phyloP scores from a whole-genome alignment of 768 basidiomycete genomes.

The Boletus sensibilis region DNA sequence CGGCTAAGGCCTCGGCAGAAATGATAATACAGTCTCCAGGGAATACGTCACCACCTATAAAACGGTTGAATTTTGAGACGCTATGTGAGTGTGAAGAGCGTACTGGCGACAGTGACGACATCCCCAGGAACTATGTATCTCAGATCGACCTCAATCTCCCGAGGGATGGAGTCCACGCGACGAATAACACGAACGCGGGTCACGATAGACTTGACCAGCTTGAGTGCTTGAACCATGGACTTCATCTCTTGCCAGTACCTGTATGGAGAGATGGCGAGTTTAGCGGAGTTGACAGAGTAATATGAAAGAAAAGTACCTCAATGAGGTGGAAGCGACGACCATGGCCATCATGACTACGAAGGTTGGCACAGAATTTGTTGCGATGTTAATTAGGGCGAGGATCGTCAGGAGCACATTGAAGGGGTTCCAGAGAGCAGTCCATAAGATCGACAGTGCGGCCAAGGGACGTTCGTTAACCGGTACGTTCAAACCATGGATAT shows the following conservation, averaged over 20 bases:
- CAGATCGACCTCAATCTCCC: constrained; percentile 32
- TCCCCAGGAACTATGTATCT: constrained; percentile 35
- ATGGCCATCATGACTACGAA: constrained; percentile 36
- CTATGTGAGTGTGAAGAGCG: neutral
- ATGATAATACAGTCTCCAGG: constrained; percentile 37
- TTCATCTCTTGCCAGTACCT: constrained; percentile 36
- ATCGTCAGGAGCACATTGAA: constrained; percentile 35
- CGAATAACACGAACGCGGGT: constrained; percentile 35
- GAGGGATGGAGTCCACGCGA: constrained; percentile 15
- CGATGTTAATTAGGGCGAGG: constrained; percentile 34
- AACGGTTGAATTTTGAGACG: neutral
- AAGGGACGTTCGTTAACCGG: constrained; percentile 33
- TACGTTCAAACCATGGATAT: constrained; percentile 26
- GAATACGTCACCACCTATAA: constrained; percentile 35
- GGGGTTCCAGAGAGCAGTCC: constrained; percentile 36
- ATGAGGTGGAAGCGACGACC: constrained; percentile 35
- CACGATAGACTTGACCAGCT: constrained; percentile 33
- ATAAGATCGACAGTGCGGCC: constrained; percentile 28
- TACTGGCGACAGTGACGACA: constrained; percentile 32
- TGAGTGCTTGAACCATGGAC: constrained; percentile 36
- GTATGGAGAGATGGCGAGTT: neutral
- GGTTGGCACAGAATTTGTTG: constrained; percentile 32
- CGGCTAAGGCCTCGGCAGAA: constrained; percentile 33
- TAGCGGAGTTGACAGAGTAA: neutral
- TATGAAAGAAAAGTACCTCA: constrained; percentile 22